Evolutionary conservation across 2,329 filamentous ascomycete genomes (phyloP).

Genomic region (Colletotrichum horii): DNA sequence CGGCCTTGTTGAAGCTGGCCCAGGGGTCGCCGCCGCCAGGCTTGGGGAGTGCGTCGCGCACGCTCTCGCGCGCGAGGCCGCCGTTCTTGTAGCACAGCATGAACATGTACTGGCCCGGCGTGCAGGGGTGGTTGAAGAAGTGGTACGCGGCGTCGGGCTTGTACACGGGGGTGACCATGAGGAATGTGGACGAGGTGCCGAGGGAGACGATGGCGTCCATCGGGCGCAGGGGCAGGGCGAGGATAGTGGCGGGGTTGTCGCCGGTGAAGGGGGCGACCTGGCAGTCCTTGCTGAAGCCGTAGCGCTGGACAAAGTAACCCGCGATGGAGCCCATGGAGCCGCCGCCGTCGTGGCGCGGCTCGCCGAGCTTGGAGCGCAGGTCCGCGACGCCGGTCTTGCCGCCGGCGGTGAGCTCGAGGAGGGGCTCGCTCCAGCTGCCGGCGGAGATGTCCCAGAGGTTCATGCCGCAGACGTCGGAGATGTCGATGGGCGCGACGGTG

Average conservation of each 20-base stretch:
- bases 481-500: slow-evolving; percentile 85
- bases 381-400: slow-evolving; percentile 58
- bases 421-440: slow-evolving; percentile 73
- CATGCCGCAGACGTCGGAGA: slow-evolving; percentile 94
- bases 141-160: slow-evolving; percentile 90
- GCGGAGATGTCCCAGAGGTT: slow-evolving; percentile 91
- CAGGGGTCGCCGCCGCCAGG: slow-evolving; percentile 63
- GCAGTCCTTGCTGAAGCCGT: slow-evolving; percentile 78
- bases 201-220: slow-evolving; percentile 94
- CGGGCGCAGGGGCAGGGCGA: slow-evolving; percentile 84
- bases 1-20: slow-evolving; percentile 79
- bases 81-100: slow-evolving; percentile 99
- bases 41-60: slow-evolving; percentile 79
- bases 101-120: slow-evolving; percentile 94
- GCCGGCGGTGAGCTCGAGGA: slow-evolving; percentile 79
- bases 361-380: slow-evolving; percentile 79
- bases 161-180: slow-evolving; percentile 95
- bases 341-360: slow-evolving; percentile 81
- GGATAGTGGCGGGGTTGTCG: slow-evolving; percentile 95
- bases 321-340: slow-evolving; percentile 77
- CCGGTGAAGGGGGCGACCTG: slow-evolving; percentile 87
- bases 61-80: slow-evolving; percentile 86
- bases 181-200: slow-evolving; percentile 94
- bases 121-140: slow-evolving; percentile 98
- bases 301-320: slow-evolving; percentile 78